Conservation (phyloP, 2,329 filamentous ascomycete genomes). For the Ceratocystis albifundus region DNA sequence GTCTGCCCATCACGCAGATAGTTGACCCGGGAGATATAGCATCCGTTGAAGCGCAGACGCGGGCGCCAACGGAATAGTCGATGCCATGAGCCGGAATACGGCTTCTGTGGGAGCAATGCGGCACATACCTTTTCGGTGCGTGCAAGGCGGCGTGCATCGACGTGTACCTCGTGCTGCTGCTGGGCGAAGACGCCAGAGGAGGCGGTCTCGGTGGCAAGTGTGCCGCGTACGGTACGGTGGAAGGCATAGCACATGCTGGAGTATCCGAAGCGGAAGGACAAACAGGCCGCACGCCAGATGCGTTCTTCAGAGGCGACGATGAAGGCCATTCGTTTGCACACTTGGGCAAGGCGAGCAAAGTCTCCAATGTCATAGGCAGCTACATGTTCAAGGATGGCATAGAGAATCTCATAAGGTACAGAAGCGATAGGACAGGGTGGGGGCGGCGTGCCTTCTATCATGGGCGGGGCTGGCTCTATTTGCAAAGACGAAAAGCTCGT, state of each 20-base stretch:
- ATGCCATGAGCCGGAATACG: conserved; percentile 46
- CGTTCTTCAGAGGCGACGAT: conserved; percentile 72
- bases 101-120: conserved; percentile 31
- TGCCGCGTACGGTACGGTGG: conserved; percentile 41
- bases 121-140: conserved; percentile 22
- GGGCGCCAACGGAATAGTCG: conserved; percentile 71
- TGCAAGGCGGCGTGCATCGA: conserved; percentile 23
- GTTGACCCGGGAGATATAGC: conserved; percentile 94
- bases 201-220: neutral
- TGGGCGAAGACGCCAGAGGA: conserved; percentile 24
- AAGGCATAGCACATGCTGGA: conserved; percentile 72
- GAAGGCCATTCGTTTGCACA: conserved; percentile 80
- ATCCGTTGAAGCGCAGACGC: conserved; percentile 83
- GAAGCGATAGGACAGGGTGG: conserved; percentile 68
- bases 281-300: conserved; percentile 70
- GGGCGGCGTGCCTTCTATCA: conserved; percentile 58
- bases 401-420: conserved; percentile 73
- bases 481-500: conserved; percentile 58
- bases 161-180: conserved; percentile 29
- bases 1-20: conserved; percentile 75
- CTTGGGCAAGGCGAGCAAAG: conserved; percentile 62
- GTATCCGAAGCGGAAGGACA: conserved; percentile 65
- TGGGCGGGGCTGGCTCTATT: conserved; percentile 56
- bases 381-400: conserved; percentile 63
- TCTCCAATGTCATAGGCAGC: conserved; percentile 64